Percentiles rank a stretch among this genome's conserved stretches.
Evolutionary conservation across 441 rosid species (phyloP).

Genomic region (Gossypium davidsonii): DNA sequence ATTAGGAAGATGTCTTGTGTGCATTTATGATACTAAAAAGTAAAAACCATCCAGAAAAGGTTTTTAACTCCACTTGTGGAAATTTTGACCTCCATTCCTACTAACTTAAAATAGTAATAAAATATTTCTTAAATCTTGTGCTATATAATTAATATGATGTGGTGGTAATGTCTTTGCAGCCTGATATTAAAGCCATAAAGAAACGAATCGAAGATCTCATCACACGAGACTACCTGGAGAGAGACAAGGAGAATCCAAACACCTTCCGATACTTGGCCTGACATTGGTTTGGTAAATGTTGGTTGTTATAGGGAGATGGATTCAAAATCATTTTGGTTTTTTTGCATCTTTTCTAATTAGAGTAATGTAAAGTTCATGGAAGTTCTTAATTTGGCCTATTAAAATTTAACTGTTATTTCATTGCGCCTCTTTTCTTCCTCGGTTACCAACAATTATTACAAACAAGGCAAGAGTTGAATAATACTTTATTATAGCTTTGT

Average conservation of each 20-base stretch:
- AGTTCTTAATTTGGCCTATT: not conserved
- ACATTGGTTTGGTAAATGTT: constrained; percentile 1
- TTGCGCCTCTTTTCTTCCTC: not conserved
- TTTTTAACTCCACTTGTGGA: too few species aligned
- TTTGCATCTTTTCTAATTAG: not conserved
- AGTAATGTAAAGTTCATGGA: not conserved
- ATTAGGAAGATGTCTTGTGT: too few species aligned
- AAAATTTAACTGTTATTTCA: not conserved
- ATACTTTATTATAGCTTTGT: not conserved
- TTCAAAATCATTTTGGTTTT: not conserved
- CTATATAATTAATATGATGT: not conserved
- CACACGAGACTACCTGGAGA: constrained; percentile 75
- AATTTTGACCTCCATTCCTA: too few species aligned
- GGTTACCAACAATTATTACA: not conserved
- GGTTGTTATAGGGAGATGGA: not conserved
- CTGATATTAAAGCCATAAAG: constrained; percentile 93
- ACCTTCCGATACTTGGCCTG: constrained; percentile 64
- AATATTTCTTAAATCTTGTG: too few species aligned
- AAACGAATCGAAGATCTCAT: constrained; percentile 90
- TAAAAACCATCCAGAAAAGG: too few species aligned
- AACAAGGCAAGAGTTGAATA: not conserved
- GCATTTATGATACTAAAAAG: too few species aligned
- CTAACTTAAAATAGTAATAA: too few species aligned
- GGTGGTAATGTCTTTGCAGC: constrained; percentile 44
- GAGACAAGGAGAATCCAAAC: constrained; percentile 62